These are phyloP conservation scores for sunflower (Helianthus annuus) DNA, from an alignment of 129 eudicot genomes.

Conservation along the genomic window DNA sequence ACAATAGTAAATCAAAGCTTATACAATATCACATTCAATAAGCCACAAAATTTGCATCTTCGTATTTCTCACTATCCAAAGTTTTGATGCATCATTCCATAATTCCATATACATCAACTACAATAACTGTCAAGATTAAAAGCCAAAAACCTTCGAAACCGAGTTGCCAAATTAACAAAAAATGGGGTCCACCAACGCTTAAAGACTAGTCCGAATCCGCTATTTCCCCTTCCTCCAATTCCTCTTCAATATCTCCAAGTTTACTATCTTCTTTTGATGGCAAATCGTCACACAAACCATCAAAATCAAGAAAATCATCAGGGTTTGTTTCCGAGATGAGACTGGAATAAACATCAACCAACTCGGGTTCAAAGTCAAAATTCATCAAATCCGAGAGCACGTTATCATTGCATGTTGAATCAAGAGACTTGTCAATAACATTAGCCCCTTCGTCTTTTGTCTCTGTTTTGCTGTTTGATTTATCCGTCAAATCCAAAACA, in stretches of 20 bases:
- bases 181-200: neutral
- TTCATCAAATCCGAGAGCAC: slow-evolving; percentile 36
- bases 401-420: slow-evolving; percentile 1
- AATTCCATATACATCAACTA: slow-evolving; percentile 7
- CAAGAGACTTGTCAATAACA: neutral
- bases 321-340: slow-evolving; percentile 48
- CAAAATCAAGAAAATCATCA: slow-evolving; percentile 65
- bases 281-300: slow-evolving; percentile 39
- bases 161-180: neutral
- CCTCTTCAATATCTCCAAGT: slow-evolving; percentile 32
- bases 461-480: slow-evolving; percentile 17
- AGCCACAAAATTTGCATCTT: no score
- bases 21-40: no score
- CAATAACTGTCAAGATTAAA: neutral
- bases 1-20: no score
- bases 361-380: slow-evolving; percentile 55
- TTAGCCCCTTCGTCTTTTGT: neutral
- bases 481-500: slow-evolving; percentile 47
- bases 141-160: neutral
- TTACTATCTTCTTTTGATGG: slow-evolving; percentile 20
- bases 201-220: slow-evolving; percentile 26
- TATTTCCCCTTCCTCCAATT: slow-evolving; percentile 92
- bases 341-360: slow-evolving; percentile 52
- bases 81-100: slow-evolving; percentile 1
- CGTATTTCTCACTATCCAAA: no score